These are phyloP conservation scores for Clathrus columnatus DNA, from an alignment of 768 basidiomycete species.

Conservation along the genomic window DNA sequence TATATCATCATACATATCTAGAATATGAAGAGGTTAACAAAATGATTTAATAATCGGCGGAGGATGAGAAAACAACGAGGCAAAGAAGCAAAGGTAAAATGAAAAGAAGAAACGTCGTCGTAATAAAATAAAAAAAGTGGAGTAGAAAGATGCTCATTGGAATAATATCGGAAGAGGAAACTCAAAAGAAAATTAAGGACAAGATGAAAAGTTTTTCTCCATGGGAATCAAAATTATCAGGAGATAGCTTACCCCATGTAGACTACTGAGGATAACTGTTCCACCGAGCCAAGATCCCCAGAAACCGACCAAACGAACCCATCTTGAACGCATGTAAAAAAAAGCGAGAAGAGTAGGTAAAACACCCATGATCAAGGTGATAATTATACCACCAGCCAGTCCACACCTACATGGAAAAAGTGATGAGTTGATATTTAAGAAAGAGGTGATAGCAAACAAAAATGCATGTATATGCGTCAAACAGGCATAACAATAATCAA, in stretches of 20 bases:
- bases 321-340: slow-evolving; percentile 34
- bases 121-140: neutral
- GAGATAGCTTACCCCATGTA: slow-evolving; percentile 47
- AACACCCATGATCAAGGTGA: slow-evolving; percentile 39
- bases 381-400: slow-evolving; percentile 49
- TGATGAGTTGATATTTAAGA: neutral
- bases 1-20: slow-evolving; percentile 65
- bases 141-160: neutral
- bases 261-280: slow-evolving; percentile 48
- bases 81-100: too few relatives aligned
- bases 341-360: slow-evolving; percentile 31
- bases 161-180: neutral
- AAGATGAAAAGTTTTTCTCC: neutral
- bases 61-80: neutral
- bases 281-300: slow-evolving; percentile 68
- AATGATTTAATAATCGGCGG: neutral
- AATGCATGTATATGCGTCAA: neutral
- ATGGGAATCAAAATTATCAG: neutral
- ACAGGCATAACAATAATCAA: neutral
- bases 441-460: neutral
- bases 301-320: slow-evolving; percentile 50
- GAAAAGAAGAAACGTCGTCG: neutral
- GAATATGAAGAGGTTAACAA: neutral
- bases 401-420: slow-evolving; percentile 30
- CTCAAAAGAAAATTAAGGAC: neutral